These are phyloP conservation scores for Chlamydomonas schloesseri DNA, from an alignment of 139 green algal genomes.

Conservation along the genomic window DNA sequence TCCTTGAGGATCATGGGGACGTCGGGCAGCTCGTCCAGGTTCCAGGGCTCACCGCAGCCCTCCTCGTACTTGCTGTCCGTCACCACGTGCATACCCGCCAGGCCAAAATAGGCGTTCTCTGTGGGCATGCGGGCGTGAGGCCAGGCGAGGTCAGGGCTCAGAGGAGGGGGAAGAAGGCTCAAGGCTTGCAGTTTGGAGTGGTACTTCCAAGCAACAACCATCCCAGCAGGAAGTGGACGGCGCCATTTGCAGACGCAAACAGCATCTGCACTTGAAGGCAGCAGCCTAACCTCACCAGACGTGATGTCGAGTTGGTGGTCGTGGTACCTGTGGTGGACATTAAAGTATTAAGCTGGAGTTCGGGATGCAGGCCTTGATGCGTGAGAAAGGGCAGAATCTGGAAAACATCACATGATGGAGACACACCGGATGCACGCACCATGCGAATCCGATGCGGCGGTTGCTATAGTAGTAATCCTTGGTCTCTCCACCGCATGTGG, in stretches of 20 bases:
- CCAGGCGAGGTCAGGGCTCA: too few relatives aligned
- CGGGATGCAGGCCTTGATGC: too few relatives aligned
- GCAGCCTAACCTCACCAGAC: not conserved
- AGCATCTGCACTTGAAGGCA: not conserved
- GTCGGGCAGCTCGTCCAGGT: constrained; percentile 4
- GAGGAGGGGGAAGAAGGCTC: too few relatives aligned
- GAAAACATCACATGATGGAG: too few relatives aligned
- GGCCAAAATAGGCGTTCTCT: constrained; percentile 1
- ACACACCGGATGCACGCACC: too few relatives aligned
- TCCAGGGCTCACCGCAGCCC: constrained; percentile 16
- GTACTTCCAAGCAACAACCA: too few relatives aligned
- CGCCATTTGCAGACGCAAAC: too few relatives aligned
- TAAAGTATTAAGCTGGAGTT: too few relatives aligned
- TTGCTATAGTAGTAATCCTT: constrained; percentile 33
- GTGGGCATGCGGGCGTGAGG: not conserved
- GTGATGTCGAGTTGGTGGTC: constrained; percentile 28
- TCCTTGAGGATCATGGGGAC: not conserved
- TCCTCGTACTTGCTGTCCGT: not conserved
- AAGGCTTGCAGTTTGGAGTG: too few relatives aligned
- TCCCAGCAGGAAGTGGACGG: too few relatives aligned
- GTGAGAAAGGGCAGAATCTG: too few relatives aligned
- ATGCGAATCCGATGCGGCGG: not conserved
- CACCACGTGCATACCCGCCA: constrained; percentile 8
- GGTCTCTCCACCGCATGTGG: constrained; percentile 9
- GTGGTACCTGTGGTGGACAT: too few relatives aligned